These are phyloP conservation scores for Suillus paluster DNA, from an alignment of 768 basidiomycete genomes.

Conservation along the genomic window DNA sequence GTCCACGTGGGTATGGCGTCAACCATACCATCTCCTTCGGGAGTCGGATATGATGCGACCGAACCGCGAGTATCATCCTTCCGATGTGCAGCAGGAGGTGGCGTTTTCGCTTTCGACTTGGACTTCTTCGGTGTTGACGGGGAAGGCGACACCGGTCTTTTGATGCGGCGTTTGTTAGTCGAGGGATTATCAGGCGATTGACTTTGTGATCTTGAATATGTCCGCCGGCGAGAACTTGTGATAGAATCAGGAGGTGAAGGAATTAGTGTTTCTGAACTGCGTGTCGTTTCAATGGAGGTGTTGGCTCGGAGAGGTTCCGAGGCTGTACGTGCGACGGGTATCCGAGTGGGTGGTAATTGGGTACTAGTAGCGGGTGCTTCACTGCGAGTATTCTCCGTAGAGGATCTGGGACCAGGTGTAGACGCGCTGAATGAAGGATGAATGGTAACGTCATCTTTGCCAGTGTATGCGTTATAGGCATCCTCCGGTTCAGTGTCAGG, in stretches of 20 bases:
- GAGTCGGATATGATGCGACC: conserved; percentile 70
- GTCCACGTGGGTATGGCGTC: conserved; percentile 87
- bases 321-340: conserved; percentile 42
- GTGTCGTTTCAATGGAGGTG: conserved; percentile 44
- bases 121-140: conserved; percentile 46
- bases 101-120: conserved; percentile 40
- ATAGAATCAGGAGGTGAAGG: conserved; percentile 40
- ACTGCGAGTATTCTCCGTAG: conserved; percentile 39
- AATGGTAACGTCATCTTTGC: conserved; percentile 18
- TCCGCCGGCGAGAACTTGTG: conserved; percentile 26
- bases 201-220: conserved; percentile 32
- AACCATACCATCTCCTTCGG: conserved; percentile 57
- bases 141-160: conserved; percentile 49
- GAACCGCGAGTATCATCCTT: conserved; percentile 56
- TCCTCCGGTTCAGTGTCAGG: conserved; percentile 43
- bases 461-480: conserved; percentile 44
- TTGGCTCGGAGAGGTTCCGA: conserved; percentile 51
- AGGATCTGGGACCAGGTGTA: conserved; percentile 19
- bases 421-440: conserved; percentile 23
- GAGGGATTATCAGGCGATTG: conserved; percentile 31
- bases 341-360: conserved; percentile 46
- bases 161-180: conserved; percentile 45
- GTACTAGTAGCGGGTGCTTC: conserved; percentile 46
- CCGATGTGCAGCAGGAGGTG: conserved; percentile 37
- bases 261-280: conserved; percentile 46